A percentile compares a stretch with the other conserved stretches of the same genome.
phyloP scores from a whole-genome alignment of 2,329 filamentous ascomycete species.

The Parastagonospora avenae region DNA sequence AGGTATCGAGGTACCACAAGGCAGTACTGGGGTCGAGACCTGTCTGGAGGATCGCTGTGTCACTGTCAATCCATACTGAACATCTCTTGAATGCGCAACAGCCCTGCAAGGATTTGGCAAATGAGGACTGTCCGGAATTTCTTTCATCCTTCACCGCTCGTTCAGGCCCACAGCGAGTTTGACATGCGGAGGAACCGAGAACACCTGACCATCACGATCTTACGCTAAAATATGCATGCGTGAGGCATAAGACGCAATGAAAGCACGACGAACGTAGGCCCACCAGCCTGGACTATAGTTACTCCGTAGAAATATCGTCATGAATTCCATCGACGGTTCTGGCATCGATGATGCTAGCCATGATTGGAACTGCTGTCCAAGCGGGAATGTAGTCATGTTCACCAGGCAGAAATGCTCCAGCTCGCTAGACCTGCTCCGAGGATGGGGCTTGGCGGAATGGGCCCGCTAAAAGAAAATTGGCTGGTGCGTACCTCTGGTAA shows the following conservation, averaged over 20 bases:
- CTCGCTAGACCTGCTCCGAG: slow-evolving; percentile 30
- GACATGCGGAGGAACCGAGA: neutral
- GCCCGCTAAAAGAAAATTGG: neutral
- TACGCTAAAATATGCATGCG: neutral
- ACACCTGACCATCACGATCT: neutral
- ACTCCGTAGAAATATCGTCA: neutral
- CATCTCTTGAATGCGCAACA: neutral
- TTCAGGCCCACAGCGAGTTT: neutral
- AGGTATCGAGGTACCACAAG: too few species aligned
- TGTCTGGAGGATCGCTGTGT: too few species aligned
- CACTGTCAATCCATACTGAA: neutral
- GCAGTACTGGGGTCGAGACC: too few species aligned
- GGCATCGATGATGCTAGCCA: neutral
- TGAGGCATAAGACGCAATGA: neutral
- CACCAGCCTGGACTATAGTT: neutral
- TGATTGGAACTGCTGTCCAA: neutral
- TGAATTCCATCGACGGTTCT: neutral
- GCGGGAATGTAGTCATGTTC: slow-evolving; percentile 6
- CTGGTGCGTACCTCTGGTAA: neutral
- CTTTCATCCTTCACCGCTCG: neutral
- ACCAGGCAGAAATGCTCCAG: slow-evolving; percentile 5
- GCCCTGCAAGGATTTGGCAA: neutral
- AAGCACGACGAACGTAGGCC: neutral
- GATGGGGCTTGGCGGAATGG: slow-evolving; percentile 2
- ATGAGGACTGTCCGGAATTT: neutral